Evolutionary conservation across 2,329 filamentous ascomycete species (phyloP), one percentile per base, ranked within the genome.

Genomic region (Verticillium klebahnii): DNA sequence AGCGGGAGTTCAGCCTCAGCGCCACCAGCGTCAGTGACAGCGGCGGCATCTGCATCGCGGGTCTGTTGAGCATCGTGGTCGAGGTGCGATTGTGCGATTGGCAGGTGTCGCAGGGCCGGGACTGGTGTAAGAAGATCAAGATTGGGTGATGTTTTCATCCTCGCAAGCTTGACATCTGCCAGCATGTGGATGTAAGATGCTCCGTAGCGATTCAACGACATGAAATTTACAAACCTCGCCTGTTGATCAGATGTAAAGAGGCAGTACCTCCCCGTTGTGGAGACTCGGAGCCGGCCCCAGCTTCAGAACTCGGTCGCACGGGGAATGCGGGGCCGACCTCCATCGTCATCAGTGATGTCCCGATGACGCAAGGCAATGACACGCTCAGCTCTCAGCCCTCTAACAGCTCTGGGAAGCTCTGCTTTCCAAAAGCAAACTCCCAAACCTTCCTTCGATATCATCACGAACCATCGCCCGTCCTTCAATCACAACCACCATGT

Each of bases 1-100:
- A 97, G 60, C 84, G 94, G 6, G 95, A 99, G 76, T 98, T 98
- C 71, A 96, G 92, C 63, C 78, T 99, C 1, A 88, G 91, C 0
- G 94, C 93, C 0, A 95, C 93, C 2, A 96, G 90, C 31, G 94
- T 97, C 50, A 96, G 92, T 71, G 95, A 98, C 73, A 95, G 91
- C 50, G 93, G 80, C 0, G 94, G 95, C 0, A 96, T 98, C 37
- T 97, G 92, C 71, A 83, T 96, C 14, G 94, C 94, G 0, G 92
- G 92, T 0, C 87, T 98, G 57, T 69, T 97, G 11, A 89, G 93
- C 50, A 94, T 97, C 83, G 82, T 80, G 2, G 82, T 97, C 74
- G 94, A 98, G 77, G 87, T 90, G 1, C 84, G 85, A 73, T 76
- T 98, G 29, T 99, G 95, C 74, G 82, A 83, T 57, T 96, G 90